Conservation (phyloP, 805 yeast species). For the Candida dendrica region DNA sequence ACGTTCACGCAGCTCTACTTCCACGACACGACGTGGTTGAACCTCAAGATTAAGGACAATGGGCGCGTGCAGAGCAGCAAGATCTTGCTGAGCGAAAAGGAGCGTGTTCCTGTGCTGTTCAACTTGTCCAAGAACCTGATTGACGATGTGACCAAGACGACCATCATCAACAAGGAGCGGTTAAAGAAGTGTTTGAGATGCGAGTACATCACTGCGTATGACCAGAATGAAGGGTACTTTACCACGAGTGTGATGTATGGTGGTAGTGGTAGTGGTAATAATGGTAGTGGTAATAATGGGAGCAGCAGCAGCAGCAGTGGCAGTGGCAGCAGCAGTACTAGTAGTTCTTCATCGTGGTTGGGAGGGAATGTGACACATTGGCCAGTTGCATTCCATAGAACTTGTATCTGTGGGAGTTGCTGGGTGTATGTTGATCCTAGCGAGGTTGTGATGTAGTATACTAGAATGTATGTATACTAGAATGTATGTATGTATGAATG, state of each 20-base stretch:
- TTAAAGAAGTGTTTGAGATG: conserved; percentile 47
- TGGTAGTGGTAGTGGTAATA: too few relatives aligned
- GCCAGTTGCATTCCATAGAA: conserved; percentile 64
- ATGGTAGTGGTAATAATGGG: too few relatives aligned
- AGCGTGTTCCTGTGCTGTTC: conserved; percentile 24
- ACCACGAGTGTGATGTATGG: neutral
- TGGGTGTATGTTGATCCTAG: conserved; percentile 43
- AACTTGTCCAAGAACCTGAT: conserved; percentile 23
- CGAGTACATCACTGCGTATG: conserved; percentile 35
- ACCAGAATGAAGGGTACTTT: conserved; percentile 22
- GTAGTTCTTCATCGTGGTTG: conserved; percentile 3
- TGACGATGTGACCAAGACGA: conserved; percentile 24
- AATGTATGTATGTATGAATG: too few relatives aligned
- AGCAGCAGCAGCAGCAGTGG: too few relatives aligned
- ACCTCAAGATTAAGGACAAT: conserved; percentile 23
- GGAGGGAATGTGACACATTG: conserved; percentile 32
- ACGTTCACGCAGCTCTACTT: conserved; percentile 42
- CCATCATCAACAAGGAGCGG: conserved; percentile 17
- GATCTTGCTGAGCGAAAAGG: conserved; percentile 26
- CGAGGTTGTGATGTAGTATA: neutral
- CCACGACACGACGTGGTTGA: conserved; percentile 63
- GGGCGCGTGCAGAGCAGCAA: conserved; percentile 22
- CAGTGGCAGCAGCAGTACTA: too few relatives aligned
- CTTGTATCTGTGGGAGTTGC: conserved; percentile 72
- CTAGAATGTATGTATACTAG: too few relatives aligned